These are phyloP conservation scores for Aciculosporium take DNA, from an alignment of 2,329 filamentous ascomycete genomes.

Conservation along the genomic window DNA sequence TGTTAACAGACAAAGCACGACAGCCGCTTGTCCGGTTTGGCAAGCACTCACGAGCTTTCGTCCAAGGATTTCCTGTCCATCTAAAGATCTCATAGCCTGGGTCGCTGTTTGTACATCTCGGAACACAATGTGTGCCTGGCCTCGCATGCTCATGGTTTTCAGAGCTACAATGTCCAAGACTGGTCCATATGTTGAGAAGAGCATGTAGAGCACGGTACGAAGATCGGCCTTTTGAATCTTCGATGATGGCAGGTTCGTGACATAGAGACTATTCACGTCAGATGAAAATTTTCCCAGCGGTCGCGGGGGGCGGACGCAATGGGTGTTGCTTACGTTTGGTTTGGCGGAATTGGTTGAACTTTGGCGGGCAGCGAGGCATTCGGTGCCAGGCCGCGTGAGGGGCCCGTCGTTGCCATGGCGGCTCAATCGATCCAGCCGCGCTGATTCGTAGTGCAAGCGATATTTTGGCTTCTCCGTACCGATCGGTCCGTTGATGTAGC, in stretches of 20 bases:
- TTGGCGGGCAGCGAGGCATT: conserved; percentile 32
- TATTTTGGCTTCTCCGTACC: too few relatives aligned
- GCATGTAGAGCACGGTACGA: conserved; percentile 73
- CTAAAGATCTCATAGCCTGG: conserved; percentile 78
- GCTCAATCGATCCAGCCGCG: background rate
- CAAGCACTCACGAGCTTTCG: conserved; percentile 56
- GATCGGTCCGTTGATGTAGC: background rate
- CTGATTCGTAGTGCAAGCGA: background rate
- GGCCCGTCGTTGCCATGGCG: conserved; percentile 23
- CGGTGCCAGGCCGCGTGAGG: conserved; percentile 25
- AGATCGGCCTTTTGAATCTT: conserved; percentile 86
- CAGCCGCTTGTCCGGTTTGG: background rate
- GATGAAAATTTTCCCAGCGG: background rate
- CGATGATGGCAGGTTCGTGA: conserved; percentile 70
- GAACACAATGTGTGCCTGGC: conserved; percentile 87
- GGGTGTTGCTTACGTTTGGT: conserved; percentile 52
- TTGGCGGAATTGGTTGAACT: conserved; percentile 47
- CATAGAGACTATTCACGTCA: conserved; percentile 54
- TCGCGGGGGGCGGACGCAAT: background rate
- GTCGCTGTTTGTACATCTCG: conserved; percentile 83
- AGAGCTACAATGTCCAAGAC: conserved; percentile 85
- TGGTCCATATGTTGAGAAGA: conserved; percentile 87
- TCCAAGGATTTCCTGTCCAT: conserved; percentile 77
- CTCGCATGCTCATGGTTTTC: conserved; percentile 84
- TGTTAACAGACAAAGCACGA: background rate